These are phyloP conservation scores for Aurantiochytrium sp. DNA, from an alignment of 108 stramenopile genomes.

Conservation along the genomic window DNA sequence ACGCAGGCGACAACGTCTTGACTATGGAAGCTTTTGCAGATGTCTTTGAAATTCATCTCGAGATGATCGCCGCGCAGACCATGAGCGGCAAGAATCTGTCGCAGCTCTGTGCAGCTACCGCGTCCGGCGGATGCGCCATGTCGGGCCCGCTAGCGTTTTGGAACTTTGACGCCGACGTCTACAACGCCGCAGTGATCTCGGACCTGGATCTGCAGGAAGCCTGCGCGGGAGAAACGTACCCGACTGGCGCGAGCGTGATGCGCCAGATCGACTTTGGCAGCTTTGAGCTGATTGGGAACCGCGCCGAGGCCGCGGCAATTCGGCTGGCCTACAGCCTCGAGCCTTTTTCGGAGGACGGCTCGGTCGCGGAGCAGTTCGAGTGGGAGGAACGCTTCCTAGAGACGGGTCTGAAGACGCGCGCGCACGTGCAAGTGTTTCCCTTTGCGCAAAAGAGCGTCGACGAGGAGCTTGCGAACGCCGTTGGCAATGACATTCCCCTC, in stretches of 20 bases:
- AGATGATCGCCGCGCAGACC: not conserved
- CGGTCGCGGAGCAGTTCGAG: not conserved
- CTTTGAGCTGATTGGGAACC: not conserved
- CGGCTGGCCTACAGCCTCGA: not conserved
- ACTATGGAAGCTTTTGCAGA: not conserved
- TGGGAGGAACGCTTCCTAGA: slow-evolving; percentile 3
- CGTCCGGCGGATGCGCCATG: not conserved
- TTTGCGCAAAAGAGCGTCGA: not conserved
- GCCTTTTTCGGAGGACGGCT: not conserved
- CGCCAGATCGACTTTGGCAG: not conserved
- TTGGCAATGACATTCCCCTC: not conserved
- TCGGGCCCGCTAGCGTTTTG: not conserved
- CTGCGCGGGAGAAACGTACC: not conserved
- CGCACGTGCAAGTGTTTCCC: not conserved
- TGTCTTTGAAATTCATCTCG: not conserved
- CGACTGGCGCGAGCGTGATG: not conserved
- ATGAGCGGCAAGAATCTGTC: not conserved
- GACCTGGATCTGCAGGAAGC: not conserved
- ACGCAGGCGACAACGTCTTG: not conserved
- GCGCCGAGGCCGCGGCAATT: not conserved
- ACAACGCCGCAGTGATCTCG: not conserved
- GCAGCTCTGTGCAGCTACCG: not conserved
- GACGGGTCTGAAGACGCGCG: not conserved
- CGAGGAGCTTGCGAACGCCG: not conserved
- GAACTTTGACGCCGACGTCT: not conserved